Evolutionary conservation across 108 stramenopile genomes (phyloP).

Genomic region (Aureococcus anophagefferens): DNA sequence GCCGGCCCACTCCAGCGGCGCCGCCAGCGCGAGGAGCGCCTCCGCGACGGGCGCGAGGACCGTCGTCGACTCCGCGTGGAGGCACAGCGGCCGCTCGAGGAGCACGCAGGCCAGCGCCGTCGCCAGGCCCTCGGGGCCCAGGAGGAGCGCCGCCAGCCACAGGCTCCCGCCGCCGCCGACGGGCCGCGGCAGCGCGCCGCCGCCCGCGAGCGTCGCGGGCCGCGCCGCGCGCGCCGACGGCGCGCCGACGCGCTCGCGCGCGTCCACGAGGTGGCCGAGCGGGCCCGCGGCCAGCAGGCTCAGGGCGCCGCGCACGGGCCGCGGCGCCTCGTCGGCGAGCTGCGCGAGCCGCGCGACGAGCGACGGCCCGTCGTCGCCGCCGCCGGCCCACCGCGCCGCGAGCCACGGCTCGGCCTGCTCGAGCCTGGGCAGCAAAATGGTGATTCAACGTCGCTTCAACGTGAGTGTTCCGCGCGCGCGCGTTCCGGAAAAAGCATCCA

Average conservation of each 20-base stretch:
- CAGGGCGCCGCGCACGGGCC: background rate
- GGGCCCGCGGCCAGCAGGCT: background rate
- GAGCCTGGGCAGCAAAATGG: no score
- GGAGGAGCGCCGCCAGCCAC: background rate
- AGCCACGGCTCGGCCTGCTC: no score
- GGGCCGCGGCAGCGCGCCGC: background rate
- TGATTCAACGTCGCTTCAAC: no score
- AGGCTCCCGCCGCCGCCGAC: background rate
- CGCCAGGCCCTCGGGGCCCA: background rate
- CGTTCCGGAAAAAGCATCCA: no score
- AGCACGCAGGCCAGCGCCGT: background rate
- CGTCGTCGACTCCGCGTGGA: background rate
- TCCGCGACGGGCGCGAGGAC: constrained; percentile 5
- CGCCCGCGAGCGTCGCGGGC: no score
- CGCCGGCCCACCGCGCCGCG: no score
- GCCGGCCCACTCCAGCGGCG: constrained; percentile 12
- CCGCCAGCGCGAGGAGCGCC: constrained; percentile 7
- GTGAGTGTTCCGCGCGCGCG: no score
- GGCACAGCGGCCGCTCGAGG: background rate
- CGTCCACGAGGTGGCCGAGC: background rate
- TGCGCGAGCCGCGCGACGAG: background rate
- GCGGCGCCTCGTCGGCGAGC: background rate
- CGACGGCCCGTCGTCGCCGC: background rate
- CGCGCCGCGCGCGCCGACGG: no score
- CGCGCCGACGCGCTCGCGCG: background rate